A percentile compares a stretch with the other conserved stretches of the same genome.
These are phyloP conservation scores for Sporothrix sp. DNA, from an alignment of 2,329 filamentous ascomycete genomes.

Conservation along the genomic window DNA sequence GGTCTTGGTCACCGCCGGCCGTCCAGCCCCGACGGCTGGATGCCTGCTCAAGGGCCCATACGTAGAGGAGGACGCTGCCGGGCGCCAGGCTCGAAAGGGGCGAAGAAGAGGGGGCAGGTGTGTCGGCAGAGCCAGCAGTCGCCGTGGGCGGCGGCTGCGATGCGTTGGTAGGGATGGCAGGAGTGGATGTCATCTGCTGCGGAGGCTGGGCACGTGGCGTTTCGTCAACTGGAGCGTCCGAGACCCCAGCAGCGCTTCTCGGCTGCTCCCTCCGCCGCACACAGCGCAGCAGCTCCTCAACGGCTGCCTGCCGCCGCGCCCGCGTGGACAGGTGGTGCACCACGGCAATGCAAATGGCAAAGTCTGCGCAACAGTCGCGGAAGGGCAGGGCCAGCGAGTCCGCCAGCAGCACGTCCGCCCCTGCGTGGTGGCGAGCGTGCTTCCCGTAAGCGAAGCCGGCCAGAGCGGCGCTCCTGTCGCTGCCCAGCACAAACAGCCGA, in stretches of 20 bases:
- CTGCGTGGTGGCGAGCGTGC: conserved; percentile 19
- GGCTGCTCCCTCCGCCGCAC: too few relatives aligned
- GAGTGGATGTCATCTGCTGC: too few relatives aligned
- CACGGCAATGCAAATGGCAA: conserved; percentile 88
- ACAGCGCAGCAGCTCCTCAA: conserved; percentile 60
- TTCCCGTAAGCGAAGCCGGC: conserved; percentile 37
- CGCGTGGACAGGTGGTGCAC: conserved; percentile 84
- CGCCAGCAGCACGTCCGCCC: conserved; percentile 62
- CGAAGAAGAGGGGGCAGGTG: neutral
- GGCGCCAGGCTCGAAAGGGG: conserved; percentile 13
- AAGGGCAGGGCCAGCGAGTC: conserved; percentile 81
- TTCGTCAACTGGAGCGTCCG: too few relatives aligned
- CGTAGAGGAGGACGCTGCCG: conserved; percentile 72
- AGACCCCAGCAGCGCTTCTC: too few relatives aligned
- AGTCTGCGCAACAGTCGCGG: conserved; percentile 52
- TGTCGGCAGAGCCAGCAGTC: neutral
- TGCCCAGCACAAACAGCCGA: conserved; percentile 71
- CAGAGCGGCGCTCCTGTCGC: conserved; percentile 62
- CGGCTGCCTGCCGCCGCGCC: conserved; percentile 60
- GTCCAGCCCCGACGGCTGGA: conserved; percentile 82
- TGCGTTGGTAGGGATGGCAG: neutral
- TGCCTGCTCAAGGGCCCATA: conserved; percentile 93
- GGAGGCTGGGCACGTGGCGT: too few relatives aligned
- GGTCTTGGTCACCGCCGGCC: conserved; percentile 72
- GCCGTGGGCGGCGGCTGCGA: neutral